Base-by-base conservation (phyloP, 129 eudicot genomes). In the Chrysanthemum makinoi region DNA sequence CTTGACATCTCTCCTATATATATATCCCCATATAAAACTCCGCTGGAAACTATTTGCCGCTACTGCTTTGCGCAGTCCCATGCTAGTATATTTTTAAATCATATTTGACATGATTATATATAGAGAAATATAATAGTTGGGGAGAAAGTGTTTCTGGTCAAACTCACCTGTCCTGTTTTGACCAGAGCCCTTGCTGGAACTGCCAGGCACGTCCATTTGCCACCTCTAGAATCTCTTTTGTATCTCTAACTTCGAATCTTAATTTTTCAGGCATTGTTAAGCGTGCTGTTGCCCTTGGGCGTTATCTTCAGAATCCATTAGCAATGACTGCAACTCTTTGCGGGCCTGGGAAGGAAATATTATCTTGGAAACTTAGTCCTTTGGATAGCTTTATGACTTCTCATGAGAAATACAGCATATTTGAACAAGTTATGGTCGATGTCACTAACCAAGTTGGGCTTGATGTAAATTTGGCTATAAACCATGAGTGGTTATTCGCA, bases 301-400 rank as follows among this genome's bases (percentile, higher is more conserved):
- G 98, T 9, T 83, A 92, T 76, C 91, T 92, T 75, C 98, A 92
- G 79, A 92, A 85, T 77, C 96, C 98, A 49, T 62, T 86, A 66
- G 87, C 96, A 68, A 92, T 89, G 98, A 96, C 82, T 68, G 95
- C 96, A 53, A 80, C 96, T 55, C 84, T 92, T 64, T 92, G 98
- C 16, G 98, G 96, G 47, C 89, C 89, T 3, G 85, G 81, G 57
- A 86, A 79, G 81, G 98, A 92, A 72, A 85, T 89, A 70, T 78
- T 92, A 56, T 87, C 89, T 22, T 92, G 98, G 98, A 85, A 89
- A 62, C 95, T 89, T 49, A 76, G 65, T 72, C 85, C 89, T 39
- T 71, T 89, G 65, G 95, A 92, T 77, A 80, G 79, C 80, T 89
- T 89, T 73, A 84, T 92, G 19, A 82, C 90, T 69, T 84, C 96